Percentiles rank a stretch among this genome's conserved stretches.
These are phyloP conservation scores for Microthyrium microscopicum DNA, from an alignment of 2,329 filamentous ascomycete genomes.

Conservation along the genomic window DNA sequence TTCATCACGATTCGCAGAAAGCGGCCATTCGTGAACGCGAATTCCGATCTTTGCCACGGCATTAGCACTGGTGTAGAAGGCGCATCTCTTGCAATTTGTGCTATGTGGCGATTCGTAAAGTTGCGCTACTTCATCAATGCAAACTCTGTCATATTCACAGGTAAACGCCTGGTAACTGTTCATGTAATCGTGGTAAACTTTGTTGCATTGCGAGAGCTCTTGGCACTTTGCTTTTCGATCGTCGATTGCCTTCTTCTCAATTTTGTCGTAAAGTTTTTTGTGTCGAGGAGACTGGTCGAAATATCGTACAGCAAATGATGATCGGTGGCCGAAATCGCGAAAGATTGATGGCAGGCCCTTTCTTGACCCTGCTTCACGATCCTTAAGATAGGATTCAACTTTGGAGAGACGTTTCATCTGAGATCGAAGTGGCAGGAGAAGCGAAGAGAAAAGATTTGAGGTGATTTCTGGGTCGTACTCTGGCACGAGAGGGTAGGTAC, in stretches of 20 bases:
- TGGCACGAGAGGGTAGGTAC: slow-evolving; percentile 29
- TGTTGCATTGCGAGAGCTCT: background rate
- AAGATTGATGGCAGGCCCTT: slow-evolving; percentile 28
- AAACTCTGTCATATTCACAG: background rate
- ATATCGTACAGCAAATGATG: slow-evolving; percentile 31
- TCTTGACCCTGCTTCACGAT: slow-evolving; percentile 9
- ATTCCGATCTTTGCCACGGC: slow-evolving; percentile 30
- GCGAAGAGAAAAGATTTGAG: slow-evolving; percentile 32
- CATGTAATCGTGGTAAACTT: background rate
- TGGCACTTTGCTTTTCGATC: too few species aligned
- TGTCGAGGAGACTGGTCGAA: slow-evolving; percentile 16
- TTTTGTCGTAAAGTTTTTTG: background rate
- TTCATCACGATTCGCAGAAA: slow-evolving; percentile 23
- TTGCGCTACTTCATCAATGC: background rate
- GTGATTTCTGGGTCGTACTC: slow-evolving; percentile 36
- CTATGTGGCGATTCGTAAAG: slow-evolving; percentile 12
- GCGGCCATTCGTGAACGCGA: slow-evolving; percentile 30
- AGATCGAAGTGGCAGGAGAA: slow-evolving; percentile 30
- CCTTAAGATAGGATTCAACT: slow-evolving; percentile 30
- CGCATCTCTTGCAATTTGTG: slow-evolving; percentile 29
- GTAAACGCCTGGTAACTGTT: background rate
- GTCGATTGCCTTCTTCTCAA: too few species aligned
- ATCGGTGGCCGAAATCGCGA: slow-evolving; percentile 20
- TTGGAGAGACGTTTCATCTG: slow-evolving; percentile 35
- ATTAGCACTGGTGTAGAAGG: slow-evolving; percentile 18